Conservation (phyloP, 2,329 filamentous ascomycete genomes). For the Neonectria hederae region DNA sequence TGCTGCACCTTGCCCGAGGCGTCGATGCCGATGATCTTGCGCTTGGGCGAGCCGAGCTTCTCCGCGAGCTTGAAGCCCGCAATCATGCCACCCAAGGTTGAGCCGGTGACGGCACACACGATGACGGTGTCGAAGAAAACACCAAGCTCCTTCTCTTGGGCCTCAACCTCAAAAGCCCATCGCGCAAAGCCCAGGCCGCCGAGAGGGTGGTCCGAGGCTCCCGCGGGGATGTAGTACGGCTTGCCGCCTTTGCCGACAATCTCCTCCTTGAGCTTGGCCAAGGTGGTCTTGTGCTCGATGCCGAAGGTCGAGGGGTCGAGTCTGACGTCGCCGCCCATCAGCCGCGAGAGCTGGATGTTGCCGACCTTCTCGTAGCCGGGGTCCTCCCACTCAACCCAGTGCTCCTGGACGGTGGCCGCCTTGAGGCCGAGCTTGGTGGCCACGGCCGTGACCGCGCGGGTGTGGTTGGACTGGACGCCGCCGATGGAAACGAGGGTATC, state of each 20-base stretch:
- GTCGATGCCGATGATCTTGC: slow-evolving; percentile 74
- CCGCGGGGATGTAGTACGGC: slow-evolving; percentile 78
- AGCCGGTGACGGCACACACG: slow-evolving; percentile 77
- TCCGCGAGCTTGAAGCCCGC: slow-evolving; percentile 75
- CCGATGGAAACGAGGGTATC: slow-evolving; percentile 74
- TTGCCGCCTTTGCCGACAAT: slow-evolving; percentile 63
- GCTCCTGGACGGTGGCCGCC: slow-evolving; percentile 67
- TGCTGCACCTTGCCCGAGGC: slow-evolving; percentile 55
- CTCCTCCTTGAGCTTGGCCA: slow-evolving; percentile 63
- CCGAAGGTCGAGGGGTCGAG: slow-evolving; percentile 70
- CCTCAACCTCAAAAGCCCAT: slow-evolving; percentile 74
- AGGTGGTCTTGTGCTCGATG: slow-evolving; percentile 73
- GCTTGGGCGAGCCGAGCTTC: slow-evolving; percentile 53
- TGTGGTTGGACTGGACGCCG: slow-evolving; percentile 77
- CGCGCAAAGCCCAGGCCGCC: slow-evolving; percentile 76
- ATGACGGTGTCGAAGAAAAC: slow-evolving; percentile 74
- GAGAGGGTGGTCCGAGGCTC: slow-evolving; percentile 74
- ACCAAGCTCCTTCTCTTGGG: slow-evolving; percentile 69
- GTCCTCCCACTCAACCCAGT: slow-evolving; percentile 73
- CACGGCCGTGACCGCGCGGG: slow-evolving; percentile 71
- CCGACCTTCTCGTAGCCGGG: slow-evolving; percentile 70
- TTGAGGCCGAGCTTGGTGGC: slow-evolving; percentile 67
- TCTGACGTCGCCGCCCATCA: slow-evolving; percentile 72
- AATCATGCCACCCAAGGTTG: slow-evolving; percentile 76
- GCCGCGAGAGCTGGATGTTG: slow-evolving; percentile 75